Evolutionary conservation across 139 green algal species (phyloP).

Genomic region (Choricystis sp.): DNA sequence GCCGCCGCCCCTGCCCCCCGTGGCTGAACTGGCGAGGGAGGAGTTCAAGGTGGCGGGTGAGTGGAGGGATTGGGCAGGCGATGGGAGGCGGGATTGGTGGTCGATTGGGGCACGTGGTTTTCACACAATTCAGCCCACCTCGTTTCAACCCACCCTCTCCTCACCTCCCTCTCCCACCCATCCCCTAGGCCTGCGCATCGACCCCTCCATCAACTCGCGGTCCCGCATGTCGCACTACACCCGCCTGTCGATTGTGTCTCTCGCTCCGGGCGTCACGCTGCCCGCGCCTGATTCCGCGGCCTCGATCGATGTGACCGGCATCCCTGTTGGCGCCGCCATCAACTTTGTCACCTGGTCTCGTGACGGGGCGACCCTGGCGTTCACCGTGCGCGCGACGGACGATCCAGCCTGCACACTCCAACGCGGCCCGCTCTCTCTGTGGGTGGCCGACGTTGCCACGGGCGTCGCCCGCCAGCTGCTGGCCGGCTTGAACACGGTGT

Average conservation of each 20-base stretch:
- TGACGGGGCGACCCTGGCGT: slow-evolving; percentile 54
- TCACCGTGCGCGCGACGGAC: slow-evolving; percentile 55
- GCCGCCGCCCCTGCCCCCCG: slow-evolving; percentile 61
- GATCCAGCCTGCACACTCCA: too few relatives aligned
- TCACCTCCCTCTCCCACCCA: too few relatives aligned
- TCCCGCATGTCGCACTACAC: slow-evolving; percentile 65
- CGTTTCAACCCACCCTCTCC: too few relatives aligned
- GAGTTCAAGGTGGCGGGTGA: slow-evolving; percentile 87
- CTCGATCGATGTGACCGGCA: slow-evolving; percentile 25
- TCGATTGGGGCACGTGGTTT: not conserved
- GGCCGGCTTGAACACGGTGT: slow-evolving; percentile 36
- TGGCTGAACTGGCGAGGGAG: slow-evolving; percentile 71
- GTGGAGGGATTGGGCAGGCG: not conserved
- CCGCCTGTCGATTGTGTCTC: slow-evolving; percentile 17
- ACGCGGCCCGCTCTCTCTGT: slow-evolving; percentile 64
- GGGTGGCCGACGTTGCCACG: slow-evolving; percentile 61
- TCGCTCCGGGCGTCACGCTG: slow-evolving; percentile 23
- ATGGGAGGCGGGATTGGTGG: not conserved
- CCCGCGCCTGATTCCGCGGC: slow-evolving; percentile 18
- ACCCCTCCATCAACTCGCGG: slow-evolving; percentile 54
- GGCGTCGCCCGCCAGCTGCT: slow-evolving; percentile 36
- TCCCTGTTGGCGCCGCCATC: slow-evolving; percentile 41
- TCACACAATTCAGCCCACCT: too few relatives aligned
- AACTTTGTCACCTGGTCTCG: slow-evolving; percentile 70
- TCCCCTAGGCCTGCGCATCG: slow-evolving; percentile 64